phyloP scores from a whole-genome alignment of 768 basidiomycete genomes.

The Steccherinum ochraceum region DNA sequence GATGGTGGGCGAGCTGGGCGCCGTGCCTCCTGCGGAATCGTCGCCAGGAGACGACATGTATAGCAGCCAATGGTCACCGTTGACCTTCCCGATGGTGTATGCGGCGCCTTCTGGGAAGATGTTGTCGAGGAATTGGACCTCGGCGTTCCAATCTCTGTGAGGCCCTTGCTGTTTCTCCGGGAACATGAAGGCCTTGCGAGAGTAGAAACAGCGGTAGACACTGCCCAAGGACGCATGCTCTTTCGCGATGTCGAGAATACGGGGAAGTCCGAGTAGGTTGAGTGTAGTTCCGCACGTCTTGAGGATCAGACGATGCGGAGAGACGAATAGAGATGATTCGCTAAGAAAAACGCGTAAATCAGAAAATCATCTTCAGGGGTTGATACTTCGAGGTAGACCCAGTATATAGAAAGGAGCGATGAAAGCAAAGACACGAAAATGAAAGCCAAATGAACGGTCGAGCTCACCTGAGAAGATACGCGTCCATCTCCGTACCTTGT shows the following conservation, averaged over 20 bases:
- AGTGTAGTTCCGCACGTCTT: constrained; percentile 99
- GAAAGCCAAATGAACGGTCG: not conserved
- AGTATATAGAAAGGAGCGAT: constrained; percentile 4
- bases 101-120: constrained; percentile 87
- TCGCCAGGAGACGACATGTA: constrained; percentile 73
- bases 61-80: constrained; percentile 97
- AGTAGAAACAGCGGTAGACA: constrained; percentile 94
- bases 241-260: constrained; percentile 90
- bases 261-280: constrained; percentile 90
- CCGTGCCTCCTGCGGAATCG: constrained; percentile 11
- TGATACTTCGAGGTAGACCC: not conserved
- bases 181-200: constrained; percentile 98
- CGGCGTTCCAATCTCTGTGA: constrained; percentile 89
- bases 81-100: constrained; percentile 96
- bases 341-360: constrained; percentile 44
- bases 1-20: constrained; percentile 23
- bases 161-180: constrained; percentile 92
- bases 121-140: constrained; percentile 86
- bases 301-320: constrained; percentile 91
- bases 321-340: constrained; percentile 96
- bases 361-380: not conserved
- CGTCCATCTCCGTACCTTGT: constrained; percentile 86
- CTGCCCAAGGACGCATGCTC: constrained; percentile 55
- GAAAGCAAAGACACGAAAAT: not conserved
- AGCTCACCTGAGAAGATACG: constrained; percentile 88